Evolutionary conservation across 179 eudicot species (phyloP), one percentile per base, ranked within the genome.

Genomic region (Drosera spatulata): DNA sequence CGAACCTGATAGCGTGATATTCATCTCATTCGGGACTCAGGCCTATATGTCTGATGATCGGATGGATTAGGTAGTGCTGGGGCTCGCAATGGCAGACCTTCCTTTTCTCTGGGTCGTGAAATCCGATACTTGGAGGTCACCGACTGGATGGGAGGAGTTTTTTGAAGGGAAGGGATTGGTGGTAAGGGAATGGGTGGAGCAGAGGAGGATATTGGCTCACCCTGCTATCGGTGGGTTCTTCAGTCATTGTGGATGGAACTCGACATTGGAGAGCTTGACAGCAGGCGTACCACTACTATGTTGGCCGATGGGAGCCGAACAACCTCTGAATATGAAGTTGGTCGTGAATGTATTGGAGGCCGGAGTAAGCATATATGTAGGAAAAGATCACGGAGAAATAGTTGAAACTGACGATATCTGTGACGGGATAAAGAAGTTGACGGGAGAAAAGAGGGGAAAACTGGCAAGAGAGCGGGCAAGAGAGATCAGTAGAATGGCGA

Each of bases 161-260:
- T 64, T 57, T 33, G 54, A 58, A 10, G 75, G 71, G 2, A 66
- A 38, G 44, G 75, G 75, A 14, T 53, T 71, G 45, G 39, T 66
- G 6, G 22, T 66, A 46, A 52, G 61, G 33, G 66, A 62, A 4
- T 71, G 75, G 75, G 75, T 66, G 11, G 71, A 66, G 10, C 75
- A 71, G 41, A 53, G 68, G n/a, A 39, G 56, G 6, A 60, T 71
- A 43, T 46, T 75, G 22, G 61, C 38, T 3, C 75, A 75, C 50
- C 53, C 58, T 1, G 63, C 75, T 2, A 46, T 62, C 9, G 66
- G 69, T 2, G 79, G 71, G 52, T 66, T 74, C 60, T 33, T 74
- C 4, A 70, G 71, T 56, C 79, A 75, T 14, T 66, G 74, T 10
- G 70, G 74, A 0, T 71, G 74, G 74, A 71, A 71, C 60, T 71